phyloP scores from a whole-genome alignment of 2,329 filamentous ascomycete genomes.

The Didymellaceae sp. region DNA sequence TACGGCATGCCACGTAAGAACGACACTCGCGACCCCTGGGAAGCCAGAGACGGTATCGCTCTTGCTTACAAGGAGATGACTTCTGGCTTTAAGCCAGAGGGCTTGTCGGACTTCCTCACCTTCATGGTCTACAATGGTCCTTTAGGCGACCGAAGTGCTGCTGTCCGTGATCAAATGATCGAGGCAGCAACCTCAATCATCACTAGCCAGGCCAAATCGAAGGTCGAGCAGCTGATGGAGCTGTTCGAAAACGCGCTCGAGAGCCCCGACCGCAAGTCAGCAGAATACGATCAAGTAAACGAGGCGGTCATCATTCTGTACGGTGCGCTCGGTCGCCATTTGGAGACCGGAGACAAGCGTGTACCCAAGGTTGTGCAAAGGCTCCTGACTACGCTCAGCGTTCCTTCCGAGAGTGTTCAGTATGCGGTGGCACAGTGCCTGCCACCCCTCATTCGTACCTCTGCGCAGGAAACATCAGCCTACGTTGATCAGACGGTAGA shows the following conservation, averaged over 20 bases:
- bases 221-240: conserved; percentile 89
- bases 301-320: conserved; percentile 98
- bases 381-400: conserved; percentile 84
- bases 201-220: conserved; percentile 76
- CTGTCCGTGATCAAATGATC: conserved; percentile 87
- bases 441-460: conserved; percentile 85
- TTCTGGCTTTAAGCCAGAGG: conserved; percentile 68
- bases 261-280: conserved; percentile 79
- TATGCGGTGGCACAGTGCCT: conserved; percentile 95
- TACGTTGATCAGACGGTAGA: conserved; percentile 85
- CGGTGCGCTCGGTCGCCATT: conserved; percentile 87
- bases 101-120: conserved; percentile 78
- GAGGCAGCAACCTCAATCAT: conserved; percentile 86
- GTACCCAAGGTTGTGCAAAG: conserved; percentile 87
- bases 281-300: conserved; percentile 86
- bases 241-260: conserved; percentile 90
- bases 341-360: conserved; percentile 83
- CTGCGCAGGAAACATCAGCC: conserved; percentile 74
- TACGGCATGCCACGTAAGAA: conserved; percentile 94
- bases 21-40: conserved; percentile 88
- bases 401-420: conserved; percentile 94
- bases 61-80: conserved; percentile 85
- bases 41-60: conserved; percentile 86
- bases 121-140: conserved; percentile 88
- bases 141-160: conserved; percentile 78